Evolutionary conservation across 2,329 filamentous ascomycete species (phyloP).

Genomic region (Rasamsonia emersonii): DNA sequence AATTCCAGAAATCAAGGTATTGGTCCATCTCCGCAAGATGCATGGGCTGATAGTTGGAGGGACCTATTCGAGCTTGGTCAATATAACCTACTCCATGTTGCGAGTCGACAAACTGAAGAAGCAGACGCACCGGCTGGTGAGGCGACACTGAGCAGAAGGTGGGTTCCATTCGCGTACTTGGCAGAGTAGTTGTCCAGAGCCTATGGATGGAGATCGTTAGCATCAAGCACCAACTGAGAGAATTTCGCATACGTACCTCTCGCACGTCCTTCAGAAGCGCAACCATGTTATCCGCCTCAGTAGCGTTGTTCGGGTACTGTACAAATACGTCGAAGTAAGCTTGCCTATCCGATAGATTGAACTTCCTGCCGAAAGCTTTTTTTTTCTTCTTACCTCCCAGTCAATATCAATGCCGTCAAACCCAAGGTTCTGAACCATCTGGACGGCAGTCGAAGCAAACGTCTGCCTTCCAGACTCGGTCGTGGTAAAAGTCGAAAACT

Average conservation of each 20-base stretch:
- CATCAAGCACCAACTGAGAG: not conserved
- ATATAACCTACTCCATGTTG: not conserved
- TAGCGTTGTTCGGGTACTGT: conserved; percentile 21
- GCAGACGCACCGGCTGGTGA: conserved; percentile 48
- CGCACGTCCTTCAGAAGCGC: conserved; percentile 22
- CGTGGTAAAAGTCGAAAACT: conserved; percentile 61
- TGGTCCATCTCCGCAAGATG: conserved; percentile 37
- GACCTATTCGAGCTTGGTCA: conserved; percentile 1
- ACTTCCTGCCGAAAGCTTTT: no score
- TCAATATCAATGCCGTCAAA: conserved; percentile 46
- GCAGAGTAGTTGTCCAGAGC: conserved; percentile 39
- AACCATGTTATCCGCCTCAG: conserved; percentile 28
- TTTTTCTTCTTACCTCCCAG: conserved; percentile 36
- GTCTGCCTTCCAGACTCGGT: conserved; percentile 49
- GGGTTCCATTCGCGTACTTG: conserved; percentile 28
- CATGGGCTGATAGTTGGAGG: conserved; percentile 36
- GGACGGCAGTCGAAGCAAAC: conserved; percentile 63
- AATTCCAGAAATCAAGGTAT: conserved; percentile 45
- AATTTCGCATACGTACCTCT: conserved; percentile 14
- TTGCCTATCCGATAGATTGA: conserved; percentile 13
- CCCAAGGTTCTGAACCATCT: conserved; percentile 67
- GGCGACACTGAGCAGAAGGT: conserved; percentile 40
- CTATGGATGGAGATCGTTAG: conserved; percentile 28
- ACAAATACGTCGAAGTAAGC: conserved; percentile 32
- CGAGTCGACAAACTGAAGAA: conserved; percentile 61